Percentiles rank a stretch among this genome's conserved stretches.
phyloP scores from a whole-genome alignment of 495 filamentous ascomycete species.

The Penicillium antarcticum region DNA sequence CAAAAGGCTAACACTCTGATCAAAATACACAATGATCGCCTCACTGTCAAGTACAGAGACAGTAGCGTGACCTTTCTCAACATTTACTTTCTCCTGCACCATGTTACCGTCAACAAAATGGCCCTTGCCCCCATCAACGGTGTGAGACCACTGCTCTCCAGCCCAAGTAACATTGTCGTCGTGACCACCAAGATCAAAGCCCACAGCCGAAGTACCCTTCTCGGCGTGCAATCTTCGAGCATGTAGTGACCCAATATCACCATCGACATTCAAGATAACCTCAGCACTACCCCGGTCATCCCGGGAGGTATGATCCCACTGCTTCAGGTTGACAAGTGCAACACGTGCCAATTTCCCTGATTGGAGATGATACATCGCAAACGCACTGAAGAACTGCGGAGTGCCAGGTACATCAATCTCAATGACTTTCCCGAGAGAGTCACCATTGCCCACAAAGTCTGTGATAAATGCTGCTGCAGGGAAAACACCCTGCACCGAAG shows the following conservation, averaged over 20 bases:
- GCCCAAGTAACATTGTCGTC: conserved; percentile 25
- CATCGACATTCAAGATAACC: conserved; percentile 1
- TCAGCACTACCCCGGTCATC: not conserved
- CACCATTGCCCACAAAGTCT: conserved; percentile 16
- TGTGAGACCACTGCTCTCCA: conserved; percentile 23
- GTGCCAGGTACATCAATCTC: conserved; percentile 4
- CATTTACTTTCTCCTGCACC: conserved; percentile 1
- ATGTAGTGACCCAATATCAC: conserved; percentile 1
- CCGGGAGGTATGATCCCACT: not conserved
- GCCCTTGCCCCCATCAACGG: conserved; percentile 15
- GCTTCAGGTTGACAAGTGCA: conserved; percentile 19
- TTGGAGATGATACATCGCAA: conserved; percentile 21
- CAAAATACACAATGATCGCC: conserved; percentile 6
- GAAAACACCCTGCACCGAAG: conserved; percentile 14
- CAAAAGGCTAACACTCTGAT: not conserved
- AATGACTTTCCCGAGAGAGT: conserved; percentile 4
- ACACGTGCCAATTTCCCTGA: conserved; percentile 5
- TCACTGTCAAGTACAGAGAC: conserved; percentile 5
- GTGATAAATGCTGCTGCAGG: conserved; percentile 9
- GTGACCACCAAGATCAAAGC: conserved; percentile 17
- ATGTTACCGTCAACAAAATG: not conserved
- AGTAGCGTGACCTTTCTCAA: not conserved
- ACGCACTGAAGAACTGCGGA: conserved; percentile 15
- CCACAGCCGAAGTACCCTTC: conserved; percentile 15
- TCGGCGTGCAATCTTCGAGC: conserved; percentile 15